These are phyloP conservation scores for Madurella fahalii DNA, from an alignment of 2,329 filamentous ascomycete species.

Conservation along the genomic window DNA sequence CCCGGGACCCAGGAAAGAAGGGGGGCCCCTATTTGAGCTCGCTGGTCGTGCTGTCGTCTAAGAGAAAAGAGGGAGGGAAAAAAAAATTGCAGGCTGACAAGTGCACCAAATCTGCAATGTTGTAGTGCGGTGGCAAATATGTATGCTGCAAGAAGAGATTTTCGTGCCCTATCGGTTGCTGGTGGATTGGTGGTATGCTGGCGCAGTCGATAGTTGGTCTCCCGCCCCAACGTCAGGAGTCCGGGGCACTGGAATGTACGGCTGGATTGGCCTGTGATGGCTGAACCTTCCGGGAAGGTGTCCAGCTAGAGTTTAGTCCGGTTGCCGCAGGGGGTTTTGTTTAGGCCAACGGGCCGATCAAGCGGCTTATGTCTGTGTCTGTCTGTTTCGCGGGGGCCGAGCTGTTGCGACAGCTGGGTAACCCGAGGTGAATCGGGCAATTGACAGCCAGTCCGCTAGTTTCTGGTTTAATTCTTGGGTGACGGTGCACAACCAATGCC, in stretches of 20 bases:
- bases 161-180: constrained; percentile 11
- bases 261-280: constrained; percentile 1
- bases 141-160: constrained; percentile 26
- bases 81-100: constrained; percentile 10
- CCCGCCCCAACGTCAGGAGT: constrained; percentile 1
- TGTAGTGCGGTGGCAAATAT: constrained; percentile 27
- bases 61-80: background rate
- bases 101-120: constrained; percentile 4
- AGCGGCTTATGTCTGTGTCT: background rate
- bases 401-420: background rate
- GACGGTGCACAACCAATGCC: background rate
- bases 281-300: background rate
- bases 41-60: background rate
- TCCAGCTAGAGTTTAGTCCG: constrained; percentile 7
- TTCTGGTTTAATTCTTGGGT: background rate
- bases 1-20: background rate
- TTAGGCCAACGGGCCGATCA: too few relatives aligned
- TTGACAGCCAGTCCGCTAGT: background rate
- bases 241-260: constrained; percentile 6
- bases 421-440: background rate
- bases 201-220: constrained; percentile 13
- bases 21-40: constrained; percentile 2
- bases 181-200: constrained; percentile 10
- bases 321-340: background rate
- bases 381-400: background rate